Base-by-base conservation (phyloP, 1,284 basidiomycete species). In the Marasmius sp. region DNA sequence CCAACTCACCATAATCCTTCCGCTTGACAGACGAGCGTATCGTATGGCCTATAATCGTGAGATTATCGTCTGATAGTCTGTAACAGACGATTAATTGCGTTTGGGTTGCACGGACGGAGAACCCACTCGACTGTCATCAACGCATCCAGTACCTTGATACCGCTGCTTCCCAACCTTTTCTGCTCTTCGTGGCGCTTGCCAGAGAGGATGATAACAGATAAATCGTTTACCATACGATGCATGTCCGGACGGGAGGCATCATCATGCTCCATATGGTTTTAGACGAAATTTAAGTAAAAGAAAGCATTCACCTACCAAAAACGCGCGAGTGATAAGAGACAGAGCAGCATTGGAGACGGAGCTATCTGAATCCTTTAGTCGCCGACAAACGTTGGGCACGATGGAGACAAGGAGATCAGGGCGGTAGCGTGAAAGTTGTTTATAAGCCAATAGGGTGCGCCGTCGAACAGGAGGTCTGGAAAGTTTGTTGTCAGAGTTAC, bases 371-470 rank as follows among this genome's bases (percentile, higher is more conserved):
- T 89, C 86, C 50, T 75, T 70, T 52, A 89, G 65, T 36, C 83
- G 75, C 58, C 76, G 79, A 9, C 77, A 49, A 6, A 85, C 67
- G 41, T 79, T 79, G 20, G 70, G 67, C n/a, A 79, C 74, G 6
- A 86, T 75, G 58, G 74, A 74, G 38, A 72, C 72, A 53, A 89
- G 68, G 11, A 88, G 69, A n/a, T 81, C 79, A 11, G 75, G 65
- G 50, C 86, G 81, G 58, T 75, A 71, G 41, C 63, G 70, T 6
- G 85, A 82, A 36, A 93, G 75, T n/a, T 79, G 76, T 49, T 82
- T 79, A 64, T 85, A 81, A 2, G 86, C 85, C 53, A 87, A 73
- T 36, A 92, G 69, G 10, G 86, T 79, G 52, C 89, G 82, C 64
- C 85, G 81, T 49, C 85, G 85, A 56, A 93, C 80, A 66, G 82